Percentiles rank a stretch among this genome's conserved stretches.
phyloP scores from a whole-genome alignment of 208 protist genomes.

The Phytomonas francai region DNA sequence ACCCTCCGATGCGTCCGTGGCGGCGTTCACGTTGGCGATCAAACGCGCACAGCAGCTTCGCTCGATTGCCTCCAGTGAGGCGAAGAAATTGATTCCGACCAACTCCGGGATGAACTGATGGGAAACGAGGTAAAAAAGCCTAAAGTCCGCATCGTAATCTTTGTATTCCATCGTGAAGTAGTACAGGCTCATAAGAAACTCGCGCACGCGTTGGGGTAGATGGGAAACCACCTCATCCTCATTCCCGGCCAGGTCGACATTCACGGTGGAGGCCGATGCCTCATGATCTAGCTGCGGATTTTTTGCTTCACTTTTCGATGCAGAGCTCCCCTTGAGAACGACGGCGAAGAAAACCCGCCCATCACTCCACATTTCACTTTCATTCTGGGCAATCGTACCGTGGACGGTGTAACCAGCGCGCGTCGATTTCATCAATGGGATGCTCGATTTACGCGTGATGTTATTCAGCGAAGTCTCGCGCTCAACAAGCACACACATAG shows the following conservation, averaged over 20 bases:
- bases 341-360: constrained; percentile 51
- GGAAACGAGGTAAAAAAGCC: constrained; percentile 78
- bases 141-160: constrained; percentile 67
- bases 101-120: constrained; percentile 81
- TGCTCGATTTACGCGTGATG: not conserved
- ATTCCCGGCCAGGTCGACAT: not conserved
- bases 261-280: not conserved
- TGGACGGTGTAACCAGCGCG: not conserved
- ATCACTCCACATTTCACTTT: constrained; percentile 18
- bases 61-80: constrained; percentile 54
- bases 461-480: not conserved
- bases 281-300: not conserved
- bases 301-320: not conserved
- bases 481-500: not conserved
- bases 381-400: not conserved
- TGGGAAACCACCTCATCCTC: constrained; percentile 14
- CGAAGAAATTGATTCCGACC: constrained; percentile 83
- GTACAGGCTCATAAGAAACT: constrained; percentile 69
- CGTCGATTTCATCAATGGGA: constrained; percentile 1
- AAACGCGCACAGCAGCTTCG: constrained; percentile 23
- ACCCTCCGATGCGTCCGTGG: not conserved
- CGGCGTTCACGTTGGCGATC: not conserved
- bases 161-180: constrained; percentile 83
- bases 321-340: constrained; percentile 12
- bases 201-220: constrained; percentile 20